Base-by-base conservation (phyloP, 306 rosid species). In the Pyrus betulifolia region DNA sequence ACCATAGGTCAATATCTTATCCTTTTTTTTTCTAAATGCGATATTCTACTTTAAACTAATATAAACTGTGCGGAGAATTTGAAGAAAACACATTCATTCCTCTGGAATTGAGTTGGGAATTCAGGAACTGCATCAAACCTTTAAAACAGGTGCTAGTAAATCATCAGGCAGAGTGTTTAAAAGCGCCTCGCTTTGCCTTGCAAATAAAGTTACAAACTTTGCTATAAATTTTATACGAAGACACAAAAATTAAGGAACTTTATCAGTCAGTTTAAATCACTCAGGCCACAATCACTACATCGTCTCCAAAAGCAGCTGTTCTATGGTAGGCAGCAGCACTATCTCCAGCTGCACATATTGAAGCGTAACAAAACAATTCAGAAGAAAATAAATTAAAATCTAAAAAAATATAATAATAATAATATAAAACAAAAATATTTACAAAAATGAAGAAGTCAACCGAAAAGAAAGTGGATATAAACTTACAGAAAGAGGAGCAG, bases 111-210 rank as follows among this genome's bases (percentile, higher is more conserved):
- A 55, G n/a, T 52, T 11, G 46, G 46, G 46, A 40, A 40, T 40
- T 51, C n/a, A 51, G 19, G 61, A 69, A 69, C 35, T 35, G 3
- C 62, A 69, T 27, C 70, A 62, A 51, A 90, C 98, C 96, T 94
- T 35, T 31, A 94, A 82, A 79, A 90, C 98, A 23, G 97, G 45
- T 30, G 95, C 93, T 74, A 92, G 91, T 35, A 90, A 84, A 85
- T 90, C 98, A 86, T 94, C 98, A 8, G 95, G 88, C 68, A 83
- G 89, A 58, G 98, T 86, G 81, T 94, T 92, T 94, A 79, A 92
- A 92, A 62, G 91, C 87, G 21, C 98, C 98, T 59, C 89, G 91
- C 81, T 86, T 90, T 57, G 98, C 82, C 79, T 88, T 92, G 82
- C 98, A 94, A 64, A 92, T 9, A 9, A 44, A 44, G 46, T 11